Percentiles rank a stretch among this genome's conserved stretches.
Conservation (phyloP, 495 filamentous ascomycete genomes). For the Aspergillus carlsbadensis region DNA sequence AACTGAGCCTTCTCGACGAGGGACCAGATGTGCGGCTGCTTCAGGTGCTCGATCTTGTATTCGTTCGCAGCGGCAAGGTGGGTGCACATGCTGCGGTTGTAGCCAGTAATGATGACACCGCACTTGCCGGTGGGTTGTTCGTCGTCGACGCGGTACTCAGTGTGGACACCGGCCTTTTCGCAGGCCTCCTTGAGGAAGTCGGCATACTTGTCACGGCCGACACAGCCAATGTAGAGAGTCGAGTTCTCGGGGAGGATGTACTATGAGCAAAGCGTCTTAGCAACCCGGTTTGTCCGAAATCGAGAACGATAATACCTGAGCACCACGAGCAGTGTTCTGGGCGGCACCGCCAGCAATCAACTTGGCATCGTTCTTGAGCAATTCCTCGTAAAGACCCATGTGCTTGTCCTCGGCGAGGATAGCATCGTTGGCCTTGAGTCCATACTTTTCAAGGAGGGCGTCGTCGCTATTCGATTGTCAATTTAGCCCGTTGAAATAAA, state of each 20-base stretch:
- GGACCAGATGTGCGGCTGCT: constrained; percentile 85
- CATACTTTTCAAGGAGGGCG: constrained; percentile 85
- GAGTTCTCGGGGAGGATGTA: constrained; percentile 88
- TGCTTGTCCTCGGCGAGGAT: constrained; percentile 95
- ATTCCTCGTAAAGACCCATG: constrained; percentile 84
- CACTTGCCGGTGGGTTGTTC: constrained; percentile 84
- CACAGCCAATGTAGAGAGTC: constrained; percentile 88
- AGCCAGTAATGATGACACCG: constrained; percentile 93
- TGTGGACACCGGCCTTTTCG: constrained; percentile 78
- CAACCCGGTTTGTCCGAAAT: not conserved
- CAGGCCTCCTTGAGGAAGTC: constrained; percentile 77
- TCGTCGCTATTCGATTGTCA: constrained; percentile 46
- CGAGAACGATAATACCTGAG: constrained; percentile 53
- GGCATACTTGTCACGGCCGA: constrained; percentile 89
- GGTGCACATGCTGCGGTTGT: constrained; percentile 90
- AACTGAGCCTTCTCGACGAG: constrained; percentile 82
- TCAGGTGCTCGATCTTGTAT: constrained; percentile 92
- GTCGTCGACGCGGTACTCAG: constrained; percentile 89
- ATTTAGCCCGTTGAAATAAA: not conserved
- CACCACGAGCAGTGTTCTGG: constrained; percentile 96
- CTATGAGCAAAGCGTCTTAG: constrained; percentile 35
- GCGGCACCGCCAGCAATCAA: constrained; percentile 95
- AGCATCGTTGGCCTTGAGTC: constrained; percentile 91
- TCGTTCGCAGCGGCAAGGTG: constrained; percentile 95
- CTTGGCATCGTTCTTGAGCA: constrained; percentile 83